These are phyloP conservation scores for Solanum appendiculatum DNA, from an alignment of 257 asterid species.

Conservation along the genomic window DNA sequence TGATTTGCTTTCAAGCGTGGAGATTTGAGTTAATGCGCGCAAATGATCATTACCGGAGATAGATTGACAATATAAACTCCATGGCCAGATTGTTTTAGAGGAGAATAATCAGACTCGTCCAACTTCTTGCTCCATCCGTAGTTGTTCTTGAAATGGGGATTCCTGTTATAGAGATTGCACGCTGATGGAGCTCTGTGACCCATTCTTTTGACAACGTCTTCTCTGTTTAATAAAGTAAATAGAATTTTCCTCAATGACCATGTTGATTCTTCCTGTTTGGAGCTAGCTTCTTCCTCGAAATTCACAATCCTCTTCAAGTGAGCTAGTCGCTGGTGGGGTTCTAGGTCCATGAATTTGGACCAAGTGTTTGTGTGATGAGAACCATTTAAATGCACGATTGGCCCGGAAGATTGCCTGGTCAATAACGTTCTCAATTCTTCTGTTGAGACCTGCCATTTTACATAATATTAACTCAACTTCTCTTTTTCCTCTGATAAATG, in stretches of 20 bases:
- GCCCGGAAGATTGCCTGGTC: conserved; percentile 35
- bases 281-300: not conserved
- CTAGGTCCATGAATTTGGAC: conserved; percentile 40
- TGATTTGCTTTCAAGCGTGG: not conserved
- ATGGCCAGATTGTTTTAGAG: conserved; percentile 38
- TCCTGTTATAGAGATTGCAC: conserved; percentile 42
- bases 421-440: conserved; percentile 29
- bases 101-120: conserved; percentile 45
- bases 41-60: conserved; percentile 32
- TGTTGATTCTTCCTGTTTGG: conserved; percentile 3
- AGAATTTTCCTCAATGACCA: conserved; percentile 57
- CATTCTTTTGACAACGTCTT: not conserved
- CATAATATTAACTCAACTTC: not conserved
- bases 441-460: conserved; percentile 36
- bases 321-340: conserved; percentile 18
- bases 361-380: conserved; percentile 31
- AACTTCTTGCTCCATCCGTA: conserved; percentile 71
- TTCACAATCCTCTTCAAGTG: conserved; percentile 37
- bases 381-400: conserved; percentile 35
- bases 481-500: not conserved
- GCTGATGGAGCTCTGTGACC: conserved; percentile 33
- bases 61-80: conserved; percentile 70
- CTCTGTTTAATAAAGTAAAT: conserved; percentile 14
- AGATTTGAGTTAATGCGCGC: not conserved
- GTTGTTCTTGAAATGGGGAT: conserved; percentile 46